Base-by-base conservation (phyloP, 306 rosid species). In the Cicer bijugum region DNA sequence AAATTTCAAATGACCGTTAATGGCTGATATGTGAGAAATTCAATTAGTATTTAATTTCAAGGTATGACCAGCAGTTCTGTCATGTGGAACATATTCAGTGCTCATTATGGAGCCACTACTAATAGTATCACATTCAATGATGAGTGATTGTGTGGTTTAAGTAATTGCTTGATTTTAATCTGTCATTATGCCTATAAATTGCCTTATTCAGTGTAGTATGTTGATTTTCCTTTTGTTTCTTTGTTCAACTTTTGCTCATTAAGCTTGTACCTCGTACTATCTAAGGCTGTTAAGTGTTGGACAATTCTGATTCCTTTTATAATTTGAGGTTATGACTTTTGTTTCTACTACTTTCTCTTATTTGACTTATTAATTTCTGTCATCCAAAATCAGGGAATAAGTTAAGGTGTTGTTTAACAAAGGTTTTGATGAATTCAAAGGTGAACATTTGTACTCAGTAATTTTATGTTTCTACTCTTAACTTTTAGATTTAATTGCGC, bases 391-490 rank as follows among this genome's bases (percentile, higher is more conserved):
- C 78, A 92, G 96, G 86, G 66, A 78, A 83, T 5, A 70, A 60
- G 78, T 50, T 64, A 56, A 77, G 46, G 23, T 78, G 96, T 58
- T 80, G 88, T 39, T 59, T 71, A 82, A 88, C 94, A 33, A 92
- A 89, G 68, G 90, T 87, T 61, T 78, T 92, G 72, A 75, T 90
- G 83, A 82, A 78, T 60, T 84, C 85, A 12, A 82, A 85, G 96
- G 93, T 85, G 77, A 42, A 69, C 42, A 15, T 33, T 16, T 62
- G 64, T 53, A 51, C 53, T 65, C 12, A 12, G 15, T 65, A 71
- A 65, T 37, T 11, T 46, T 28, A 59, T 5, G 45, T 50, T 39
- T 69, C 48, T 61, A 23, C 53, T 67, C 35, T 42, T 55, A 72
- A 9, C 69, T 70, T 45, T 8, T 40, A 10, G 37, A 19, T 2